Evolutionary conservation across 768 basidiomycete species (phyloP), one percentile per base, ranked within the genome.

Genomic region (Rhodocollybia butyracea): DNA sequence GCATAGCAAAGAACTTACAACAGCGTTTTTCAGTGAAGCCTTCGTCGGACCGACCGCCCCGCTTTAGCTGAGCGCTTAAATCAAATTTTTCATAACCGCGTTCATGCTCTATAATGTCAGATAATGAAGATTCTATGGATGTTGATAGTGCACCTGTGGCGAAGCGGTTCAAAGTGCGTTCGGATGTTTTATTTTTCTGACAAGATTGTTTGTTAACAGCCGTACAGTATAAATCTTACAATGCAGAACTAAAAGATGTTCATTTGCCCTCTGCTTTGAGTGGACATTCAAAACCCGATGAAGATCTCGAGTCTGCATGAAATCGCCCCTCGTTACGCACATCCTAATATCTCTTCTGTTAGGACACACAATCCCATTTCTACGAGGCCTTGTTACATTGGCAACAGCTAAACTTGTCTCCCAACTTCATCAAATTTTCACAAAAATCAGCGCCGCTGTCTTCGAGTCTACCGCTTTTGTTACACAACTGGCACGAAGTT

Each of bases 321-420:
- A 2, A 8, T 2, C 24, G 4, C 22, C 24, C n/a, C 27, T 4
- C 42, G 7, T 47, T 21, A 46, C 8, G 24, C 2, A 50, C n/a
- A 6, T 36, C 12, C 2, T 12, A 5, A 22, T 34, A 34, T 13
- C 36, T 51, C 46, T 22, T 19, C 45, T 30, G 60, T 2, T 53
- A 91, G 88, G 88, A 93, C 59, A 81, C 83, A 63, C 83, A 85
- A 55, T 91, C 88, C 0, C 86, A 91, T 65, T 94, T 95, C 62
- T 83, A 86, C 52, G 76, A 82, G 60, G 79, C 88, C 2, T 73
- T 95, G 30, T 75, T 82, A 26, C 83, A 89, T 63, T 91, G 88
- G 86, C 74, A 80, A 60, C 87, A 94, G 61, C 79, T 94, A 57
- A 93, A 90, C 67, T 80, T 95, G 21, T 78, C 90, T 2, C 81